These are phyloP conservation scores for Vairimorpha necatrix DNA, from an alignment of 371 early-diverging fungal genomes.

Conservation along the genomic window DNA sequence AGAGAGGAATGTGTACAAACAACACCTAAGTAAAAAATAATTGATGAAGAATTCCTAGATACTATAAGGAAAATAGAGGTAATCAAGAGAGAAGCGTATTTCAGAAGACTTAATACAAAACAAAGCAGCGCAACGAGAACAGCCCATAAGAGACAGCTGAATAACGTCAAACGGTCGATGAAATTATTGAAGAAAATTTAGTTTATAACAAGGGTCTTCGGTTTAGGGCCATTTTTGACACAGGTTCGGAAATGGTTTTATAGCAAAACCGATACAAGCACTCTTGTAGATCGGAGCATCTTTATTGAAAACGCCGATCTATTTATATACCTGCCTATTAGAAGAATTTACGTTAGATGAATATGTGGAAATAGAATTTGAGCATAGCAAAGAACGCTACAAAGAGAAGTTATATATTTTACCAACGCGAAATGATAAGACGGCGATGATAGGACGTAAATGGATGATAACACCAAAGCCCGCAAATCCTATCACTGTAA, in stretches of 20 bases:
- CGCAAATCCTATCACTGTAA: no score
- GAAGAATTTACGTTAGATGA: neutral
- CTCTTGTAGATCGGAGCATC: no score
- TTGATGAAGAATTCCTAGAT: no score
- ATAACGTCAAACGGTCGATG: neutral
- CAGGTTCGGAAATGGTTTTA: neutral
- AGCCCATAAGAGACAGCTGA: no score
- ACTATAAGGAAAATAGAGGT: no score
- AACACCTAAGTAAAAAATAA: no score
- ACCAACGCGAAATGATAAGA: neutral
- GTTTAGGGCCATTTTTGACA: neutral
- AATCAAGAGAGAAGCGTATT: no score
- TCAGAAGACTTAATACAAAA: no score
- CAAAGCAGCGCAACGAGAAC: no score
- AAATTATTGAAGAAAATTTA: constrained; percentile 3
- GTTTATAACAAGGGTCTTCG: neutral
- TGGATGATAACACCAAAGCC: neutral
- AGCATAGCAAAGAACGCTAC: neutral
- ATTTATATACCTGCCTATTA: no score
- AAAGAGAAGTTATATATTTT: neutral
- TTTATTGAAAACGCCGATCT: no score
- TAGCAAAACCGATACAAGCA: neutral
- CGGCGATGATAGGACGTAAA: neutral
- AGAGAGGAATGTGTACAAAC: no score
- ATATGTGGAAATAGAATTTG: neutral